phyloP scores from a whole-genome alignment of 2,329 filamentous ascomycete genomes.

The Saccharata proteae region DNA sequence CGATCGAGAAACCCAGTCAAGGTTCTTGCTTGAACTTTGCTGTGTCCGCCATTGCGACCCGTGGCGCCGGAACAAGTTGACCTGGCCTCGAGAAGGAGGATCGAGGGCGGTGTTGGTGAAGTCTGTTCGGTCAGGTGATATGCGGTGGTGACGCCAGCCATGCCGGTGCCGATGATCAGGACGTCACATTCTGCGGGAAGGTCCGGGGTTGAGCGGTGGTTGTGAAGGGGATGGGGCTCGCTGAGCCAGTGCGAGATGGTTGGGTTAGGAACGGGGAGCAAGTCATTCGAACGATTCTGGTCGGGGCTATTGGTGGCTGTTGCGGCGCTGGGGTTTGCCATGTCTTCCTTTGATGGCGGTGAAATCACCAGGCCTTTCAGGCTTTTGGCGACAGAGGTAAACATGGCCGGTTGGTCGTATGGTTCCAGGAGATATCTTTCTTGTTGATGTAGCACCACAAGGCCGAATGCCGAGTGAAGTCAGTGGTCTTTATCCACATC shows the following conservation, averaged over 20 bases:
- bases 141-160: slow-evolving; percentile 56
- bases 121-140: slow-evolving; percentile 39
- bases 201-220: slow-evolving; percentile 16
- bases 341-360: no score
- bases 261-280: slow-evolving; percentile 18
- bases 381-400: no score
- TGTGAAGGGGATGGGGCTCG: slow-evolving; percentile 17
- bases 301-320: not conserved
- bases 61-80: slow-evolving; percentile 41
- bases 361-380: no score
- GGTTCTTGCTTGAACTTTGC: slow-evolving; percentile 33
- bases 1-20: slow-evolving; percentile 12
- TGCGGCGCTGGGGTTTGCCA: no score
- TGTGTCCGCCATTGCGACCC: slow-evolving; percentile 42
- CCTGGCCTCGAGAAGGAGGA: slow-evolving; percentile 36
- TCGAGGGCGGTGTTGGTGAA: slow-evolving; percentile 15
- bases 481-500: no score
- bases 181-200: slow-evolving; percentile 19
- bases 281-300: not conserved
- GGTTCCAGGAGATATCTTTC: no score
- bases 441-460: no score
- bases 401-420: no score
- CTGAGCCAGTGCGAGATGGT: slow-evolving; percentile 26
- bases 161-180: slow-evolving; percentile 52
- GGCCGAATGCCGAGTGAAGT: no score